A percentile compares a stretch with the other conserved stretches of the same genome.
These are phyloP conservation scores for Blastocystis sp. DNA, from an alignment of 352 stramenopile species.

Conservation along the genomic window DNA sequence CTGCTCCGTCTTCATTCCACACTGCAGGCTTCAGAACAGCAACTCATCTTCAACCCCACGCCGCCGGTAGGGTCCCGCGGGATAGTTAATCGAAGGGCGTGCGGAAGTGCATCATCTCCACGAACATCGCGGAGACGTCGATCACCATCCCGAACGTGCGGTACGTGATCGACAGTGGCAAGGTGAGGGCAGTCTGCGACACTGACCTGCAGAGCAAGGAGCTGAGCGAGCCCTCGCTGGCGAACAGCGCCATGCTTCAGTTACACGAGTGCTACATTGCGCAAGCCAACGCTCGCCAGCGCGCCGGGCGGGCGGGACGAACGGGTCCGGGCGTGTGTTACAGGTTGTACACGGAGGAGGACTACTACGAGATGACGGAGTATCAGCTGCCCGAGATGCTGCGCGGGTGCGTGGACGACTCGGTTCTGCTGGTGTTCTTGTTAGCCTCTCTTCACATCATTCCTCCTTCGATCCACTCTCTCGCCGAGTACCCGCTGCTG, in stretches of 20 bases:
- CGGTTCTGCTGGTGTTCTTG: background rate
- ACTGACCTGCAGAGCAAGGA: constrained; percentile 49
- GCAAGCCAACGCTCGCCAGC: constrained; percentile 80
- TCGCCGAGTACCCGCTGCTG: constrained; percentile 28
- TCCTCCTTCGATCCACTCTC: background rate
- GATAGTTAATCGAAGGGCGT: constrained; percentile 21
- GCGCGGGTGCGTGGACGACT: constrained; percentile 48
- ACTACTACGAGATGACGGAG: constrained; percentile 65
- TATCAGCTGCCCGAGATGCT: constrained; percentile 54
- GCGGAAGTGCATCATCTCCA: constrained; percentile 75
- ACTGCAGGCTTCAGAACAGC: constrained; percentile 89
- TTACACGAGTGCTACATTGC: constrained; percentile 82
- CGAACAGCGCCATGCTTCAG: background rate
- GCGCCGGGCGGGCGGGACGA: constrained; percentile 80
- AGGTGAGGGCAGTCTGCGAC: constrained; percentile 73
- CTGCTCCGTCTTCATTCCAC: constrained; percentile 87
- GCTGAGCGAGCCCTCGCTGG: constrained; percentile 13
- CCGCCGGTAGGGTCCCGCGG: constrained; percentile 71
- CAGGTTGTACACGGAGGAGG: constrained; percentile 74
- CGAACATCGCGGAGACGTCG: constrained; percentile 93
- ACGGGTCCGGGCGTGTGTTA: constrained; percentile 84
- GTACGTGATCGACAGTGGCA: constrained; percentile 92
- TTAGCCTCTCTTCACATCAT: background rate
- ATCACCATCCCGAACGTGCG: constrained; percentile 97
- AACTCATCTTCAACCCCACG: constrained; percentile 85